These are phyloP conservation scores for Penicillium vulpinum DNA, from an alignment of 2,329 filamentous ascomycete species.

Conservation along the genomic window DNA sequence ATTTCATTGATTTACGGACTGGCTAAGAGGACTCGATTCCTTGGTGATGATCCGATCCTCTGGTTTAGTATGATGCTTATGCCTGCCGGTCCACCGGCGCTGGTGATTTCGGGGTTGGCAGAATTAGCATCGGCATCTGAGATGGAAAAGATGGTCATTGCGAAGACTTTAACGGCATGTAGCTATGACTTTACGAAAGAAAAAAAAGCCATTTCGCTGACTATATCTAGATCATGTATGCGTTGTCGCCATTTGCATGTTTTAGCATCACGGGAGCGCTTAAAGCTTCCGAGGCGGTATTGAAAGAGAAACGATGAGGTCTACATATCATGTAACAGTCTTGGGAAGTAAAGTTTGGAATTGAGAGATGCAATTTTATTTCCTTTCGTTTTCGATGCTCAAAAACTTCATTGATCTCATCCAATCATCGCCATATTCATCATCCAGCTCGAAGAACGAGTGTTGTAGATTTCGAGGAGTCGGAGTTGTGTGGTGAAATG, in stretches of 20 bases:
- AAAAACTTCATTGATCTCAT: background rate
- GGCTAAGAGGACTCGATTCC: conserved; percentile 51
- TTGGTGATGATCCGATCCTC: conserved; percentile 62
- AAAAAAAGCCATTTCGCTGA: conserved; percentile 8
- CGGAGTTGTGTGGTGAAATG: background rate
- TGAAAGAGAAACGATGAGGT: conserved; percentile 13
- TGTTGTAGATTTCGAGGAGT: background rate
- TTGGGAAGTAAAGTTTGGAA: background rate
- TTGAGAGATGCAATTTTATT: background rate
- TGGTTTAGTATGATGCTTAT: conserved; percentile 66
- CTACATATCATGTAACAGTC: background rate
- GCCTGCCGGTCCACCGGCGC: conserved; percentile 45
- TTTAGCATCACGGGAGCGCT: conserved; percentile 31
- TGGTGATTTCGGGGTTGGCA: conserved; percentile 49
- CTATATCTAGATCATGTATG: conserved; percentile 31
- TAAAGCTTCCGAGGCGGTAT: conserved; percentile 31
- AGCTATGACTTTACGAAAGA: background rate
- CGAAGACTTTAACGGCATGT: conserved; percentile 52
- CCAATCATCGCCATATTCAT: background rate
- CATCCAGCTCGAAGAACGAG: background rate
- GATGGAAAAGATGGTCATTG: conserved; percentile 53
- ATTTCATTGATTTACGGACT: conserved; percentile 58
- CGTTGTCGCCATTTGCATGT: conserved; percentile 32
- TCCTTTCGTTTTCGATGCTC: background rate
- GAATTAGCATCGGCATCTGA: conserved; percentile 39